These are phyloP conservation scores for Zasmidium angulare DNA, from an alignment of 2,329 filamentous ascomycete species.

Conservation along the genomic window DNA sequence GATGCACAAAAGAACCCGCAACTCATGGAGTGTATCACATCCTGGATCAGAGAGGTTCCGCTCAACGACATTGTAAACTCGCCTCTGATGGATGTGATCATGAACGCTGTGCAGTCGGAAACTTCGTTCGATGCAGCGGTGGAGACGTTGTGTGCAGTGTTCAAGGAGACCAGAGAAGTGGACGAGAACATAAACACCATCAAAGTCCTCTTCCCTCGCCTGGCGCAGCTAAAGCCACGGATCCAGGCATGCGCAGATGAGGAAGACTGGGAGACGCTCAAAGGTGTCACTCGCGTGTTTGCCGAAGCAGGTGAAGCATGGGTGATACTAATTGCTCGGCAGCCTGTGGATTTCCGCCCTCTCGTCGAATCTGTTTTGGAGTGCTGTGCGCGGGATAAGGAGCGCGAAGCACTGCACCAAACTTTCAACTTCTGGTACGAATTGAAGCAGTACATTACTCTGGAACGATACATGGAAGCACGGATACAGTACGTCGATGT, in stretches of 20 bases:
- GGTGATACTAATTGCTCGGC: conserved; percentile 85
- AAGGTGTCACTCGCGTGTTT: conserved; percentile 85
- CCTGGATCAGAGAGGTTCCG: conserved; percentile 92
- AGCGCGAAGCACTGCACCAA: conserved; percentile 85
- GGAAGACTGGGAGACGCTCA: conserved; percentile 83
- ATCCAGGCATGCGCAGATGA: conserved; percentile 73
- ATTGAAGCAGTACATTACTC: conserved; percentile 89
- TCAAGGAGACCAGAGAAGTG: conserved; percentile 88
- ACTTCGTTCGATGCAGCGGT: conserved; percentile 81
- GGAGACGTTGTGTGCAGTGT: conserved; percentile 88
- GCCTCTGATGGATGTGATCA: conserved; percentile 76
- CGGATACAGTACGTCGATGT: conserved; percentile 75
- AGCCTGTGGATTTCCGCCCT: conserved; percentile 76
- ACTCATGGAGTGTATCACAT: conserved; percentile 91
- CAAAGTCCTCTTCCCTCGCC: conserved; percentile 74
- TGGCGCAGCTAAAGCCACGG: conserved; percentile 74
- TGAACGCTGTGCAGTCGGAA: conserved; percentile 74
- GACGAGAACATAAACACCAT: conserved; percentile 86
- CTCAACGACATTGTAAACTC: conserved; percentile 80
- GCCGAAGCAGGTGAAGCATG: conserved; percentile 91
- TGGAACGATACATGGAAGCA: conserved; percentile 85
- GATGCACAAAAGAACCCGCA: conserved; percentile 83
- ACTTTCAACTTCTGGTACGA: conserved; percentile 99
- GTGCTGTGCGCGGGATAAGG: conserved; percentile 81
- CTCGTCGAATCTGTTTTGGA: conserved; percentile 91